Conservation (phyloP, 31 red algal species). For the Pterothamnion heteromorphum region DNA sequence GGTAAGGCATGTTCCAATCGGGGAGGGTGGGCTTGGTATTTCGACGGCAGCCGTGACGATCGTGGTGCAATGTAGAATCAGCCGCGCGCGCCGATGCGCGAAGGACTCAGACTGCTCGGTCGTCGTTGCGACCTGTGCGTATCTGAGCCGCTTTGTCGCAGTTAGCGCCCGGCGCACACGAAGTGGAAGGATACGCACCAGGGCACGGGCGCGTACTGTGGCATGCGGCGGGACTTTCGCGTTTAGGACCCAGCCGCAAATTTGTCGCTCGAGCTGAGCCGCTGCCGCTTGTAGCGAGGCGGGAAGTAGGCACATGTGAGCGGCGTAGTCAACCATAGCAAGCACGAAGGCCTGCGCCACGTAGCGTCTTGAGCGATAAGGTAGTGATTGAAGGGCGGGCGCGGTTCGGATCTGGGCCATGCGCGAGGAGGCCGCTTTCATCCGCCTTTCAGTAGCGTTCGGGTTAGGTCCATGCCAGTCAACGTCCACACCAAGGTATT, state of each 20-base stretch:
- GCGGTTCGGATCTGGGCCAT: not conserved
- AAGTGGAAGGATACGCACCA: too few relatives aligned
- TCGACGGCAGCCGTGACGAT: too few relatives aligned
- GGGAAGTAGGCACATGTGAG: not conserved
- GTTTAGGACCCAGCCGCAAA: not conserved
- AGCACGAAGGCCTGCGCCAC: not conserved
- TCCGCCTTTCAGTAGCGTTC: not conserved
- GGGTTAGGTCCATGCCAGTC: not conserved
- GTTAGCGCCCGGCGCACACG: too few relatives aligned
- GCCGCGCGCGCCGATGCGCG: too few relatives aligned
- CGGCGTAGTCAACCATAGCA: not conserved
- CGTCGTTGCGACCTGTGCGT: too few relatives aligned
- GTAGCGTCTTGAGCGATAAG: not conserved
- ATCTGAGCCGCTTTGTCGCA: too few relatives aligned
- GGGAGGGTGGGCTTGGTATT: too few relatives aligned
- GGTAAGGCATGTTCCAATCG: too few relatives aligned
- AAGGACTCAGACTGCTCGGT: too few relatives aligned
- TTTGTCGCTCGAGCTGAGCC: not conserved
- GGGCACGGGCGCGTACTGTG: not conserved
- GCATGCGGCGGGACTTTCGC: not conserved
- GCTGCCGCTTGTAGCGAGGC: not conserved
- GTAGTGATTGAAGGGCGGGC: not conserved
- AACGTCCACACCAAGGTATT: not conserved
- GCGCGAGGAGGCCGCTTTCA: not conserved
- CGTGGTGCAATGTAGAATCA: too few relatives aligned